phyloP scores from a whole-genome alignment of 805 yeast species.

The Kodamaea kakaduensis region DNA sequence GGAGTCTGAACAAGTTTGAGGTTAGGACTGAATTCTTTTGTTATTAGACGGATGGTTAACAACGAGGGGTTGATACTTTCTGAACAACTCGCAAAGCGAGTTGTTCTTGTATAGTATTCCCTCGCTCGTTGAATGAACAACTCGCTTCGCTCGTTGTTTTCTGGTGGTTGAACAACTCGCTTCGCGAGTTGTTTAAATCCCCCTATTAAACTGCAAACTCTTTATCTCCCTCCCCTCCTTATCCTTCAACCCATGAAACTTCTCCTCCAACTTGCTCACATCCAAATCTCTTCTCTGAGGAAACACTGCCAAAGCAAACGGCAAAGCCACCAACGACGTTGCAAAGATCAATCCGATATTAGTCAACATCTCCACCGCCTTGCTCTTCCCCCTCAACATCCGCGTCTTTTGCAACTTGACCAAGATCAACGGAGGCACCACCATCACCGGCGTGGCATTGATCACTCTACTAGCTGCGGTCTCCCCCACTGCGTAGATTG shows the following conservation, averaged over 20 bases:
- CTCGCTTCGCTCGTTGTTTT: no score
- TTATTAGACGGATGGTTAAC: no score
- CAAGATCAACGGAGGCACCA: constrained; percentile 82
- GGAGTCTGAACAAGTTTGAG: no score
- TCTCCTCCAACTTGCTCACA: constrained; percentile 58
- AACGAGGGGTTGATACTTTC: no score
- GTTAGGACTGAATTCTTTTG: no score
- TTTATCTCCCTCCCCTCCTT: constrained; percentile 53
- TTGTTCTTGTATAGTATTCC: no score
- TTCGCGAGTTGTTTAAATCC: constrained; percentile 71
- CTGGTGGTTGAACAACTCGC: no score
- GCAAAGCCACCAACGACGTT: constrained; percentile 84
- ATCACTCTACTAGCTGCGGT: constrained; percentile 94
- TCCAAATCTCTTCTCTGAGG: constrained; percentile 77
- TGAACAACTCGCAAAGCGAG: no score
- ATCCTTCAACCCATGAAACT: constrained; percentile 59
- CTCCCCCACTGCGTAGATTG: constrained; percentile 90
- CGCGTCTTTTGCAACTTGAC: constrained; percentile 69
- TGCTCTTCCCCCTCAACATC: constrained; percentile 62
- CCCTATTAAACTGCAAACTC: constrained; percentile 84
- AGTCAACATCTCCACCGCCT: constrained; percentile 60
- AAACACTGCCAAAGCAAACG: constrained; percentile 93
- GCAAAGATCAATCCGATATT: constrained; percentile 82
- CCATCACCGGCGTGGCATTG: constrained; percentile 98
- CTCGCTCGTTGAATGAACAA: no score